These are phyloP conservation scores for Colletotrichum paranaense DNA, from an alignment of 2,329 filamentous ascomycete species.

Conservation along the genomic window DNA sequence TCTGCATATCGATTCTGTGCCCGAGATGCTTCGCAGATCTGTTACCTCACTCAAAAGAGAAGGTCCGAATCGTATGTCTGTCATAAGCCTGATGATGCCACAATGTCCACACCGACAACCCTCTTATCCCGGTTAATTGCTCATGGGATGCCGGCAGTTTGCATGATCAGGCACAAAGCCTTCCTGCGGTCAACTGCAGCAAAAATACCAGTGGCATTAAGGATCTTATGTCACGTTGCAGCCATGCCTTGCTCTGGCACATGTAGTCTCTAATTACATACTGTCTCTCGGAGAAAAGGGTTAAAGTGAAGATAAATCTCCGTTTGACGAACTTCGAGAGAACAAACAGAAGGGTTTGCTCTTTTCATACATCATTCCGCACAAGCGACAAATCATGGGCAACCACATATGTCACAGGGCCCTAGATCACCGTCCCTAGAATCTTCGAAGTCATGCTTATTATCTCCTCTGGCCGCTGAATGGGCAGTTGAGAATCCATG, in stretches of 20 bases:
- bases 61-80: neutral
- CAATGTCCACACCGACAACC: neutral
- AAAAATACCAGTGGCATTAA: neutral
- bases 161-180: neutral
- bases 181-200: neutral
- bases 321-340: neutral
- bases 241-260: neutral
- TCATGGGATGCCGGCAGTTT: neutral
- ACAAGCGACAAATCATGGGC: neutral
- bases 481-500: neutral
- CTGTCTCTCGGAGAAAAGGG: neutral
- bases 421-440: neutral
- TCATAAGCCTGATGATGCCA: neutral
- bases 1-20: neutral
- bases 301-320: neutral
- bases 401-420: neutral
- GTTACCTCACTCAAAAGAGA: neutral
- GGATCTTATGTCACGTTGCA: neutral
- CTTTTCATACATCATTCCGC: neutral
- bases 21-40: neutral
- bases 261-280: neutral
- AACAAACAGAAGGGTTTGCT: neutral
- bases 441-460: neutral
- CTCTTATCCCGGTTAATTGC: neutral
- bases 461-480: neutral